Evolutionary conservation across 371 early-diverging fungal species (phyloP), one percentile per base, ranked within the genome.

Genomic region (Lichtheimia ornata): DNA sequence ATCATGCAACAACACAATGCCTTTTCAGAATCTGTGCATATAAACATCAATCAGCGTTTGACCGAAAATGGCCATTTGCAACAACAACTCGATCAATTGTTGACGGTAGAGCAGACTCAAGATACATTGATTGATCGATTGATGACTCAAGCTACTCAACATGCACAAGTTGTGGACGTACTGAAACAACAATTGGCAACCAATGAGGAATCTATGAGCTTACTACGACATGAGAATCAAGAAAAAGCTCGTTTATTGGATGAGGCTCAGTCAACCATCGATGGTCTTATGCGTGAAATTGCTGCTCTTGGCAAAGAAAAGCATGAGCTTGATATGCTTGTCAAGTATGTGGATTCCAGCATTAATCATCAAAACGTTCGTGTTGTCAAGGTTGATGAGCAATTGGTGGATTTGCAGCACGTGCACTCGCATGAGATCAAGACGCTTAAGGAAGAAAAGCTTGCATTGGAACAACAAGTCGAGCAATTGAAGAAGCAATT

Each of bases 61-160:
- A 35, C 35, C 2, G 35, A 35, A 35, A 35, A 35, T 35, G 35
- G 35, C 5, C 35, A 11, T 35, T 11, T 35, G 35, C 35, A 35
- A 35, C 35, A 35, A 35, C 35, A 35, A 35, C 11, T 35, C 35
- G 35, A 35, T 11, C 35, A 35, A 35, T 35, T 35, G 35, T 35
- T 35, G 0, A 43, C 45, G 1, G 70, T 78, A 11, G 79, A 73
- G 27, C 69, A 71, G 22, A 75, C 73, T 24, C 79, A 78, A 66
- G 73, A 73, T 52, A 56, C 52, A 6, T 65, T 78, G 20, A 78
- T 78, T 35, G 58, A 35, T 9, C 6, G 11, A 9, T 9, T 35
- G 35, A 35, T 35, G 35, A 9, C 12, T 24, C 2, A 75, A 78
- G 47, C 11, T 78, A 9, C 61, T 49, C 22, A 71, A 78, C 28